Evolutionary conservation across 2,329 filamentous ascomycete genomes (phyloP).

Genomic region (Fusarium miscanthi): DNA sequence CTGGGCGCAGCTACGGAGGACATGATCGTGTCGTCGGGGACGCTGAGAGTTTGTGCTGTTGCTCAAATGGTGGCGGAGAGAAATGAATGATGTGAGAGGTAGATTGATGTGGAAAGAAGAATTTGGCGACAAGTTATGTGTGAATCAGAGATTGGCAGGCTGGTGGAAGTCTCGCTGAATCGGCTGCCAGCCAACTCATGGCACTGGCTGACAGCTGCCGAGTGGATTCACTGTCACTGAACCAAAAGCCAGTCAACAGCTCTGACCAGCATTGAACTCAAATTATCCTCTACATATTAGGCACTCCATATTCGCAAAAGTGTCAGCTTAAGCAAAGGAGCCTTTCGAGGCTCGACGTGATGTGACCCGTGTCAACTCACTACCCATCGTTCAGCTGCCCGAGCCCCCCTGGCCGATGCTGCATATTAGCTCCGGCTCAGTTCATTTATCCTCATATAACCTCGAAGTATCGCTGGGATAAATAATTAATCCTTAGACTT

Average conservation of each 20-base stretch:
- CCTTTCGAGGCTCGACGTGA: background rate
- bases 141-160: too few relatives aligned
- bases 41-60: background rate
- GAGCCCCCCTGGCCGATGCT: accelerated
- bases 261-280: background rate
- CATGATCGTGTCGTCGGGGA: background rate
- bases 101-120: background rate
- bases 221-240: background rate
- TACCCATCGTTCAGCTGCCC: accelerated
- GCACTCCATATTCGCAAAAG: background rate
- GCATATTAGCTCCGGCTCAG: accelerated
- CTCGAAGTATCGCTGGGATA: accelerated
- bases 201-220: background rate
- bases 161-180: accelerated
- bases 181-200: background rate
- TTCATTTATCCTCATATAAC: accelerated
- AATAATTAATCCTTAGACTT: accelerated
- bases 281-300: accelerated
- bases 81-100: accelerated
- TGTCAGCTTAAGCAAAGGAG: accelerated
- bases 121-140: accelerated
- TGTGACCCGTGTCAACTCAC: accelerated
- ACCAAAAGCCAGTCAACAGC: background rate
- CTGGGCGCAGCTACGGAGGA: background rate
- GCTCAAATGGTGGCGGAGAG: accelerated